phyloP scores from a whole-genome alignment of 768 basidiomycete species.

The Lactarius sp. region DNA sequence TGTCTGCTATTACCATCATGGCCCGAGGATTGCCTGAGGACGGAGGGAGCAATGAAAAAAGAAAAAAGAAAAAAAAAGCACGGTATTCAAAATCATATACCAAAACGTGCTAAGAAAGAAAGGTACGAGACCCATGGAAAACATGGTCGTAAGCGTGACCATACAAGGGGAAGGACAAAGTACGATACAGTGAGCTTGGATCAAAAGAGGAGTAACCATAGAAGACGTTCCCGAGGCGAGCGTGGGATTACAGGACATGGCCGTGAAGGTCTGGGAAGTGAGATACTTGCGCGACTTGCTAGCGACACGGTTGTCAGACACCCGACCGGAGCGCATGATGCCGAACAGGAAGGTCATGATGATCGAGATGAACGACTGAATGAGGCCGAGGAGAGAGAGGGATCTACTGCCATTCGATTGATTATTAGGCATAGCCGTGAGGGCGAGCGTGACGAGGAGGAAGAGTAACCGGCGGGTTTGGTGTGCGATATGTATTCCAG shows the following conservation, averaged over 20 bases:
- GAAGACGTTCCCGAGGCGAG: no score
- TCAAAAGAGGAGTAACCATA: conserved; percentile 90
- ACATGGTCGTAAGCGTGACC: conserved; percentile 96
- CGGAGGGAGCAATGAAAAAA: no score
- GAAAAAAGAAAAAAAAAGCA: conserved; percentile 49
- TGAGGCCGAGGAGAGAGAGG: conserved; percentile 86
- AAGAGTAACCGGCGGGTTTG: conserved; percentile 64
- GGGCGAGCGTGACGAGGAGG: conserved; percentile 90
- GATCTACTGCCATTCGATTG: conserved; percentile 50
- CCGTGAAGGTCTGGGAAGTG: conserved; percentile 97
- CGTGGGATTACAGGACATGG: no score
- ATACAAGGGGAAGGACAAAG: conserved; percentile 93
- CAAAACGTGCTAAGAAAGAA: conserved; percentile 99
- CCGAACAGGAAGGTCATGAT: conserved; percentile 82
- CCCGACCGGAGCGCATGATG: conserved; percentile 92
- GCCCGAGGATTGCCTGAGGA: no score
- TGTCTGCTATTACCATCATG: no score
- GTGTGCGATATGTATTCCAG: conserved; percentile 93
- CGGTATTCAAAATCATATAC: conserved; percentile 99
- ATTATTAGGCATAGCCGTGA: conserved; percentile 37
- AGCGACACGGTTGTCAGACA: conserved; percentile 97
- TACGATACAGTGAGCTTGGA: conserved; percentile 98
- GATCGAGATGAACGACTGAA: conserved; percentile 93
- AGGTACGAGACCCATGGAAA: conserved; percentile 92
- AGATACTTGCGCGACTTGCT: conserved; percentile 96